Conservation (phyloP, 129 eudicot species). For the Escallonia rubra region DNA sequence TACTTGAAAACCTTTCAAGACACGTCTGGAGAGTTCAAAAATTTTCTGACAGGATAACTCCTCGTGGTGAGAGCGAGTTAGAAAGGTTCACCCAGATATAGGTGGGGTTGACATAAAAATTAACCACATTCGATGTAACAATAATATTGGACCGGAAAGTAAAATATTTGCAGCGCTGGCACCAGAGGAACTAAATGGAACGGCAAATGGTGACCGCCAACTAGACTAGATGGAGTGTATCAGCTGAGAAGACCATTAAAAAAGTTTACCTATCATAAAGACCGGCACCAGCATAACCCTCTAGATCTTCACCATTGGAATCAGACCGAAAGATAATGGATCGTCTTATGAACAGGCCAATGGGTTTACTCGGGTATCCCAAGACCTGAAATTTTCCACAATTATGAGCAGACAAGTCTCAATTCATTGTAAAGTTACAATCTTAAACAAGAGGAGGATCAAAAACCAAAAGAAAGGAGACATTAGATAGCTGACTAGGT, state of each 20-base stretch:
- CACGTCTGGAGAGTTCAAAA: no score
- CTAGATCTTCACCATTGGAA: slow-evolving; percentile 98
- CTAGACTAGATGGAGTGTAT: neutral
- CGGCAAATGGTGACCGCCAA: neutral
- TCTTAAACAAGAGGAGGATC: neutral
- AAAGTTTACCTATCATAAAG: slow-evolving; percentile 84
- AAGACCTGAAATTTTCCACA: slow-evolving; percentile 44
- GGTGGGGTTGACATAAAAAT: no score
- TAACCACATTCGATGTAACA: no score
- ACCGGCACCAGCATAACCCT: slow-evolving; percentile 99
- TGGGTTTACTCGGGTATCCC: slow-evolving; percentile 99
- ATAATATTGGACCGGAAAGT: no score
- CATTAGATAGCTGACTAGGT: neutral
- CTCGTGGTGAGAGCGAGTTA: no score
- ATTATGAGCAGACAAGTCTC: slow-evolving; percentile 9
- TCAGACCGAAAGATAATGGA: slow-evolving; percentile 96
- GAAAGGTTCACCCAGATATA: no score
- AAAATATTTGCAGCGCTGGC: no score
- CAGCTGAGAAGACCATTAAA: neutral
- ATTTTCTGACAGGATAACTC: no score
- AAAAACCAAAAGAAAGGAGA: no score
- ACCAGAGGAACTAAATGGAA: neutral
- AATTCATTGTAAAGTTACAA: neutral
- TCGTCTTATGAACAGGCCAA: slow-evolving; percentile 78
- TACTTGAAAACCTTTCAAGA: no score